Percentiles rank a stretch among this genome's conserved stretches.
Conservation (phyloP, 2,329 filamentous ascomycete genomes). For the Curvularia sp. region DNA sequence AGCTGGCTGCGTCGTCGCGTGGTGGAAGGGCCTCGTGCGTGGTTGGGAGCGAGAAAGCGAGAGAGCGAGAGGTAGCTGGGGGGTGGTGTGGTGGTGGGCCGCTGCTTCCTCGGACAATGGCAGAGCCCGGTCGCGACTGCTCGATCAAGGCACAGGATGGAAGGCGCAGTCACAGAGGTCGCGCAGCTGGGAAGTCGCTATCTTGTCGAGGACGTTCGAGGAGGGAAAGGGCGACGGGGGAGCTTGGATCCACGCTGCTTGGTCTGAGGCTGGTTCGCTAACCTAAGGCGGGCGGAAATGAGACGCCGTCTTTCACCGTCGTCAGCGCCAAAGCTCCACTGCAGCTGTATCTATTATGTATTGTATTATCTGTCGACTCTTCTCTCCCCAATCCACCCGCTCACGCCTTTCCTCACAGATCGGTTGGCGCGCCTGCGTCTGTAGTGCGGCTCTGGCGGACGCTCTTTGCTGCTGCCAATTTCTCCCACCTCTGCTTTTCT, state of each 20-base stretch:
- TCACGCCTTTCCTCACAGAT: neutral
- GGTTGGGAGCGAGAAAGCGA: too few relatives aligned
- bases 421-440: slow-evolving; percentile 17
- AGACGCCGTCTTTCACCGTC: slow-evolving; percentile 43
- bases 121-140: slow-evolving; percentile 31
- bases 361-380: too few relatives aligned
- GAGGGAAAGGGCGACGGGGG: slow-evolving; percentile 32
- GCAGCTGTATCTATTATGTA: slow-evolving; percentile 24
- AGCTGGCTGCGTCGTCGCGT: slow-evolving; percentile 19
- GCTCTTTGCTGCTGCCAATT: slow-evolving; percentile 12
- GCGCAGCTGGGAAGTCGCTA: slow-evolving; percentile 29
- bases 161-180: slow-evolving; percentile 35
- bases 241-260: slow-evolving; percentile 40
- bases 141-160: slow-evolving; percentile 37
- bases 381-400: slow-evolving; percentile 20
- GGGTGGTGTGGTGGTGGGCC: slow-evolving; percentile 15
- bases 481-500: neutral
- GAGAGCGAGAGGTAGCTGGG: slow-evolving; percentile 10
- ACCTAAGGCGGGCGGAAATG: slow-evolving; percentile 49
- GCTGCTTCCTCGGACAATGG: slow-evolving; percentile 27
- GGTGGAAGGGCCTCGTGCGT: slow-evolving; percentile 19
- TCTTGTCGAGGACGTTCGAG: slow-evolving; percentile 30
- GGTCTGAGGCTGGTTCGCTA: slow-evolving; percentile 49
- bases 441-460: slow-evolving; percentile 20
- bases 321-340: slow-evolving; percentile 36